Conservation (phyloP, 192 early-diverging fungal species). For the Coemansia pectinata region DNA sequence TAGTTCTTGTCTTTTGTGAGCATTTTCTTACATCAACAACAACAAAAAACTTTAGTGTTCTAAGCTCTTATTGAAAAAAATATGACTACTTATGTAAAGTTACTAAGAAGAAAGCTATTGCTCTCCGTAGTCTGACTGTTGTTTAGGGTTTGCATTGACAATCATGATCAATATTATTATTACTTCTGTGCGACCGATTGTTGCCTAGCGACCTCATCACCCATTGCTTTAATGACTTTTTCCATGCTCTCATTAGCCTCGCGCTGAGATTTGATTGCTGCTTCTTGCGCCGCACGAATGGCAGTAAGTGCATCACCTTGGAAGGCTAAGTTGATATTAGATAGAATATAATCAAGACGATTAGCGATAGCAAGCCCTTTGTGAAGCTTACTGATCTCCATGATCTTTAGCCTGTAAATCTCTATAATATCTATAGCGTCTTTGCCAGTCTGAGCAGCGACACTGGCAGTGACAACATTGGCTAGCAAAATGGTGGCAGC, state of each 20-base stretch:
- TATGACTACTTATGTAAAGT: no score
- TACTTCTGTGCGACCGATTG: no score
- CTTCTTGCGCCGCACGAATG: background rate
- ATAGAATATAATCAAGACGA: background rate
- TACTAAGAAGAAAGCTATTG: no score
- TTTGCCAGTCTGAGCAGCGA: background rate
- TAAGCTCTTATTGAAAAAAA: no score
- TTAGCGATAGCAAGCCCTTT: background rate
- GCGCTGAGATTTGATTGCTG: background rate
- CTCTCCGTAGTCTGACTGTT: no score
- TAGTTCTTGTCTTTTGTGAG: no score
- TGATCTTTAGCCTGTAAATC: background rate
- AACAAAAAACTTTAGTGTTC: no score
- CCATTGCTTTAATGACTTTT: background rate
- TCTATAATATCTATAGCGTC: background rate
- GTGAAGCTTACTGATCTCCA: background rate
- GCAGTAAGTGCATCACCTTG: background rate
- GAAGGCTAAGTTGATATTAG: background rate
- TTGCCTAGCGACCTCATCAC: no score
- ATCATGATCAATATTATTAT: no score
- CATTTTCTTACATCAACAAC: no score
- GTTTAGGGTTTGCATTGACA: no score
- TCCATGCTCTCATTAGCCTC: background rate
- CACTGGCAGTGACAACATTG: background rate
- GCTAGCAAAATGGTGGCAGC: background rate